Evolutionary conservation across 23 red algal species (phyloP).

Genomic region (Gracilaria domingensis): DNA sequence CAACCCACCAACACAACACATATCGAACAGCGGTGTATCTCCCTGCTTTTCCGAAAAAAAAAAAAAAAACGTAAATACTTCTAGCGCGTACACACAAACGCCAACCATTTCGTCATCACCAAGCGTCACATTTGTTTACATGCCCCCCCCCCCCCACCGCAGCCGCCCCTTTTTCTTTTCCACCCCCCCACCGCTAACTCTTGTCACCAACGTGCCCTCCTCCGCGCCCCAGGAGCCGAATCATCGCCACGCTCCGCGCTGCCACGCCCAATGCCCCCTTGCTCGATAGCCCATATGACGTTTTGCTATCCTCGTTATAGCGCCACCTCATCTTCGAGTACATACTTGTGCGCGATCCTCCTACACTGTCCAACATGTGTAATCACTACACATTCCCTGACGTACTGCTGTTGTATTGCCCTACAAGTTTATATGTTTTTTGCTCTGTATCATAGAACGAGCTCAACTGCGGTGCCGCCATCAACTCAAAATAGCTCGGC

Average conservation of each 20-base stretch:
- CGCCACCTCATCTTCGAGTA: neutral
- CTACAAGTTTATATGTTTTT: neutral
- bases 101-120: neutral
- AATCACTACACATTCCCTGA: neutral
- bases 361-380: neutral
- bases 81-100: neutral
- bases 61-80: neutral
- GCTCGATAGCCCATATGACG: too few species aligned
- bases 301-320: neutral
- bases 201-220: too few species aligned
- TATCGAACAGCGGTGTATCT: neutral
- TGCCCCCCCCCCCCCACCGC: neutral
- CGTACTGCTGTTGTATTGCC: neutral
- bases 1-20: neutral
- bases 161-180: too few species aligned
- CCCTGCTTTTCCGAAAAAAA: neutral
- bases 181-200: too few species aligned
- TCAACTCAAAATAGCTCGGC: neutral
- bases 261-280: neutral
- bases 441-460: neutral
- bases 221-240: too few species aligned
- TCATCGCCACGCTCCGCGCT: neutral
- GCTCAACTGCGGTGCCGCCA: neutral
- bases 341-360: neutral
- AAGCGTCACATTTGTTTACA: neutral